These are phyloP conservation scores for Gnomoniopsis smithogilvyi DNA, from an alignment of 2,329 filamentous ascomycete genomes.

Conservation along the genomic window DNA sequence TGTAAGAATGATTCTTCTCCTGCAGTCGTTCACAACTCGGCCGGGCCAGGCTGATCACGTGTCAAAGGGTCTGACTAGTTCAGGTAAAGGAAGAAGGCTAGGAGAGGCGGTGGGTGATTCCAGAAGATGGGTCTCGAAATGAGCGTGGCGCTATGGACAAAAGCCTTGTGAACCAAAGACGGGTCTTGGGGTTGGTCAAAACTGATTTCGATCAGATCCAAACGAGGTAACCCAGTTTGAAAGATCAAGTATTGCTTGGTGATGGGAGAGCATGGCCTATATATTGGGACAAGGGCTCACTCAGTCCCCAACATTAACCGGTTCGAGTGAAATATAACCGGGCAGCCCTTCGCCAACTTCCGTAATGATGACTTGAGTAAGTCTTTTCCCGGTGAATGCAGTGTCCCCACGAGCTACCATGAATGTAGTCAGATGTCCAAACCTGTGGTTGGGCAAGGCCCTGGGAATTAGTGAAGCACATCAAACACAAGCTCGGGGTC, in stretches of 20 bases:
- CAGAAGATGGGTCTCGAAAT: neutral
- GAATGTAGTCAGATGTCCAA: neutral
- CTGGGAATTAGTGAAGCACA: neutral
- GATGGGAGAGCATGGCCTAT: slow-evolving; percentile 16
- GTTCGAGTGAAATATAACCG: slow-evolving; percentile 20
- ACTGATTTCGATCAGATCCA: neutral
- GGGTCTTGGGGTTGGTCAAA: no score
- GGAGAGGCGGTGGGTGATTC: neutral
- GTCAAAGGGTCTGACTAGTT: neutral
- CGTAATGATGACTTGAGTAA: neutral
- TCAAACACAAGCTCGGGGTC: neutral
- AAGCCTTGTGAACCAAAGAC: no score
- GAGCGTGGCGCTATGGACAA: neutral
- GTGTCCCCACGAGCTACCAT: neutral
- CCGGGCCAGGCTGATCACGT: neutral
- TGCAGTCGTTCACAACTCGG: neutral
- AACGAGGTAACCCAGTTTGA: neutral
- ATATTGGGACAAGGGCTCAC: slow-evolving; percentile 17
- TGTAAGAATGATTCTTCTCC: slow-evolving; percentile 19
- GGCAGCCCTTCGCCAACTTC: slow-evolving; percentile 7
- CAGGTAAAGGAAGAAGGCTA: neutral
- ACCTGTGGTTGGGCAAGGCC: slow-evolving; percentile 8
- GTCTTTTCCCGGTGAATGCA: neutral
- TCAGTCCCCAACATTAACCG: slow-evolving; percentile 26
- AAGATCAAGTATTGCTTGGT: slow-evolving; percentile 3